phyloP scores from a whole-genome alignment of 1,284 basidiomycete genomes.

The Ustilago cynodontis region DNA sequence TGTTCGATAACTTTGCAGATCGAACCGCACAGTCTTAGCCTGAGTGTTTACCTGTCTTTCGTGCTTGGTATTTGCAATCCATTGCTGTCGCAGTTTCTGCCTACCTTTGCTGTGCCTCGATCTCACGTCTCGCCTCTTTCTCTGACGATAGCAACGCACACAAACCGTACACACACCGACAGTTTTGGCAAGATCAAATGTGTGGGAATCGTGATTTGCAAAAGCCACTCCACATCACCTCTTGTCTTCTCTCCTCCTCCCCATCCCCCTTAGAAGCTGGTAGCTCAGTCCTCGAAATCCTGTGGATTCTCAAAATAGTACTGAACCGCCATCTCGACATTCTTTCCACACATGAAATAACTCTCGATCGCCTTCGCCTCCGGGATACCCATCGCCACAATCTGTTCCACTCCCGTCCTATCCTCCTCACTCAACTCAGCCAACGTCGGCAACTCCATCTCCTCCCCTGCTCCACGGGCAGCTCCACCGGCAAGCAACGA shows the following conservation, averaged over 20 bases:
- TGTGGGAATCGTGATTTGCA: neutral
- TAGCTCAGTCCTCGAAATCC: conserved; percentile 54
- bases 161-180: too few species aligned
- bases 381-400: conserved; percentile 67
- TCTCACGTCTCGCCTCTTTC: too few species aligned
- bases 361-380: conserved; percentile 66
- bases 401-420: conserved; percentile 61
- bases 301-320: conserved; percentile 68
- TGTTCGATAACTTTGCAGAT: conserved; percentile 22
- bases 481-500: conserved; percentile 60
- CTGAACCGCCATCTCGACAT: conserved; percentile 69
- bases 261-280: too few species aligned
- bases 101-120: too few species aligned
- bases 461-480: conserved; percentile 54
- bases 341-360: conserved; percentile 68
- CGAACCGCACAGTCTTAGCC: neutral
- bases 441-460: conserved; percentile 57
- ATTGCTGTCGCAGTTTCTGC: too few species aligned
- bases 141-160: too few species aligned
- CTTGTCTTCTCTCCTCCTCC: too few species aligned
- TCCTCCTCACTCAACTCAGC: conserved; percentile 63
- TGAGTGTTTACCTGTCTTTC: too few species aligned
- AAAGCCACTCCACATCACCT: neutral
- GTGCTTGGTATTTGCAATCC: neutral
- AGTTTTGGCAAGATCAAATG: neutral